phyloP scores from a whole-genome alignment of 805 yeast species.

The Teunomyces aglyptinius region DNA sequence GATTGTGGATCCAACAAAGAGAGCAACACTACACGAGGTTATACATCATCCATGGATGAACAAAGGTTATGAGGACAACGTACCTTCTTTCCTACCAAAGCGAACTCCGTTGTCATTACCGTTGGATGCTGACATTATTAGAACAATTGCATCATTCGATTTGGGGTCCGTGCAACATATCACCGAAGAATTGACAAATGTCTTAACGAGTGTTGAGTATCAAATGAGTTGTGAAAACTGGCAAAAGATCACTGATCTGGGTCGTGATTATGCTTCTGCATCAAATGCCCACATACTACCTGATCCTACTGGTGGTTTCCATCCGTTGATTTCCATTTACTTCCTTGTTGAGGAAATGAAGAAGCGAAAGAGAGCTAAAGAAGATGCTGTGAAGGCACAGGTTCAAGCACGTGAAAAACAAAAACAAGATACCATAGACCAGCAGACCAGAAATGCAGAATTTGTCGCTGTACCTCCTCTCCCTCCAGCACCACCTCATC shows the following conservation, averaged over 20 bases:
- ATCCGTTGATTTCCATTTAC: conserved; percentile 86
- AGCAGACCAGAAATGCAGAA: conserved; percentile 6
- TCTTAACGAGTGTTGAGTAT: conserved; percentile 67
- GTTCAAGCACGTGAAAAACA: conserved; percentile 19
- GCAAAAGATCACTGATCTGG: conserved; percentile 46
- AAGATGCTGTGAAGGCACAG: conserved; percentile 39
- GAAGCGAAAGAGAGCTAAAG: conserved; percentile 64
- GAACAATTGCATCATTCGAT: conserved; percentile 75
- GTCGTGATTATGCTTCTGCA: conserved; percentile 36
- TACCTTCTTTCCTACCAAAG: conserved; percentile 69
- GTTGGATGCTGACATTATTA: conserved; percentile 61
- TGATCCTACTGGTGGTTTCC: conserved; percentile 85
- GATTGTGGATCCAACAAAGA: conserved; percentile 79
- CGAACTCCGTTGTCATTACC: conserved; percentile 75
- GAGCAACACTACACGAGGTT: conserved; percentile 79
- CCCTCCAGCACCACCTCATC: conserved; percentile 7
- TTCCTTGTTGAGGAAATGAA: conserved; percentile 82
- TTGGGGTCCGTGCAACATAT: conserved; percentile 69
- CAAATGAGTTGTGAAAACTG: conserved; percentile 60
- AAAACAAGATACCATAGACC: conserved; percentile 5
- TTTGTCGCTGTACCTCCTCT: conserved; percentile 6
- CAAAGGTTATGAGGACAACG: conserved; percentile 75
- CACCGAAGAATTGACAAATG: conserved; percentile 50
- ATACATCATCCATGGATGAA: conserved; percentile 93
- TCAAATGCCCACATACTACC: conserved; percentile 38